phyloP scores from a whole-genome alignment of 106 monocot species.

The Dioscorea dumetorum region DNA sequence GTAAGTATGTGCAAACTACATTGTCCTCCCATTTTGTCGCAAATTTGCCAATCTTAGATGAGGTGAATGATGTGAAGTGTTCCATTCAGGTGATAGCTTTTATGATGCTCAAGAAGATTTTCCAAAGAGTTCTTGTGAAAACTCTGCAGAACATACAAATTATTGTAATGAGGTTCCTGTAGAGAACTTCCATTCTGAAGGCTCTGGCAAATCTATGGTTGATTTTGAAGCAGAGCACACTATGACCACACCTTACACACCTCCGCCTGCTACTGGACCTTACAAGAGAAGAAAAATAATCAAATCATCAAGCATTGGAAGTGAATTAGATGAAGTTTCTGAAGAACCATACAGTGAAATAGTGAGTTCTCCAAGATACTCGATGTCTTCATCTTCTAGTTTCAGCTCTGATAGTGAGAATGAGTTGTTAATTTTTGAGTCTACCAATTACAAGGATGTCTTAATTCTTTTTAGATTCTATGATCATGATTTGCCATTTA shows the following conservation, averaged over 20 bases:
- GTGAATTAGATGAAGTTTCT: conserved; percentile 24
- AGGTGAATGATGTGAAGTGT: neutral
- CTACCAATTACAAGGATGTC: conserved; percentile 63
- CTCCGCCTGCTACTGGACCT: conserved; percentile 45
- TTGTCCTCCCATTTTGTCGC: neutral
- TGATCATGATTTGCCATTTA: conserved; percentile 87
- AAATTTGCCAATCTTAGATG: neutral
- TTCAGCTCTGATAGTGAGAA: conserved; percentile 33
- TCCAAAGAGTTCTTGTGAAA: neutral
- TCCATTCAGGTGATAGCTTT: conserved; percentile 71
- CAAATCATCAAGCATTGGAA: conserved; percentile 11
- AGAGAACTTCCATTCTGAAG: conserved; percentile 9
- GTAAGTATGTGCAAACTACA: conserved; percentile 27
- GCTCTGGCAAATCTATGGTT: conserved; percentile 3
- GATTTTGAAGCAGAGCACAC: neutral
- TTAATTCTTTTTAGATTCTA: conserved; percentile 75
- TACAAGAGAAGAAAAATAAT: conserved; percentile 85
- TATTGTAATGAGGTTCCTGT: conserved; percentile 16
- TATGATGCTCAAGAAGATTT: conserved; percentile 68
- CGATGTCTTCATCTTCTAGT: conserved; percentile 27
- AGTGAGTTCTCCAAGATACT: conserved; percentile 35
- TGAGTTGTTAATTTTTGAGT: conserved; percentile 21
- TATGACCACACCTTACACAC: conserved; percentile 18
- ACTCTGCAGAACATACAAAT: conserved; percentile 5
- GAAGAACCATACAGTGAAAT: conserved; percentile 35